Evolutionary conservation across 1,284 basidiomycete species (phyloP).

Genomic region (Cryptococcus sp.): DNA sequence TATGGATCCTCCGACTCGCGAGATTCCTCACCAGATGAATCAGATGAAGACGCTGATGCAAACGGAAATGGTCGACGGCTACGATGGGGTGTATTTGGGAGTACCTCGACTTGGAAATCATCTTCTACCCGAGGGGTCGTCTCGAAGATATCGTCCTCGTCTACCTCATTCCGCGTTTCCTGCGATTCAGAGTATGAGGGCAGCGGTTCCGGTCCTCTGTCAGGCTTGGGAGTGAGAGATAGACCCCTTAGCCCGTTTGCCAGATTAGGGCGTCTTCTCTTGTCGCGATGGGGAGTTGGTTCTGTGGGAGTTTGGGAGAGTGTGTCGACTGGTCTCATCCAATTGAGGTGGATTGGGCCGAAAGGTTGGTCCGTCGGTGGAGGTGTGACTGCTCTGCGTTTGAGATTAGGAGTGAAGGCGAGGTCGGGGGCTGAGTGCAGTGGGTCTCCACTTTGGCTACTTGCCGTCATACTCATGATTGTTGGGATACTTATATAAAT

Average conservation of each 20-base stretch:
- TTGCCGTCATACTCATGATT: no score
- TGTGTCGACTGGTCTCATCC: neutral
- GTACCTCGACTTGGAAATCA: constrained; percentile 11
- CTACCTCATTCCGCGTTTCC: neutral
- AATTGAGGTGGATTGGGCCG: neutral
- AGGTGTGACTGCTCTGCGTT: no score
- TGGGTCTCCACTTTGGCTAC: no score
- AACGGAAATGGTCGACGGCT: constrained; percentile 8
- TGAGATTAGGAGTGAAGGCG: neutral
- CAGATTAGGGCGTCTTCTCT: constrained; percentile 37
- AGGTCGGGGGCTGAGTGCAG: no score
- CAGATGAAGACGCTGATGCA: constrained; percentile 20
- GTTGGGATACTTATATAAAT: no score
- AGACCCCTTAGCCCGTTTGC: constrained; percentile 36
- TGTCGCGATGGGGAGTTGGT: constrained; percentile 11
- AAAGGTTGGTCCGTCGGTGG: no score
- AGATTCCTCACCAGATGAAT: constrained; percentile 19
- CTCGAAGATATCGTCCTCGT: constrained; percentile 3
- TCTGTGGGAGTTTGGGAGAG: neutral
- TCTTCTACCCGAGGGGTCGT: constrained; percentile 4
- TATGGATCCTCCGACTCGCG: constrained; percentile 28
- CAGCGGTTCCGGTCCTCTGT: neutral
- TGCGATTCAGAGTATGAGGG: neutral
- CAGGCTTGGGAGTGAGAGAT: constrained; percentile 16
- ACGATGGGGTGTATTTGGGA: constrained; percentile 1